Base-by-base conservation (phyloP, 2,329 filamentous ascomycete species). In the Coleophoma cylindrospora region DNA sequence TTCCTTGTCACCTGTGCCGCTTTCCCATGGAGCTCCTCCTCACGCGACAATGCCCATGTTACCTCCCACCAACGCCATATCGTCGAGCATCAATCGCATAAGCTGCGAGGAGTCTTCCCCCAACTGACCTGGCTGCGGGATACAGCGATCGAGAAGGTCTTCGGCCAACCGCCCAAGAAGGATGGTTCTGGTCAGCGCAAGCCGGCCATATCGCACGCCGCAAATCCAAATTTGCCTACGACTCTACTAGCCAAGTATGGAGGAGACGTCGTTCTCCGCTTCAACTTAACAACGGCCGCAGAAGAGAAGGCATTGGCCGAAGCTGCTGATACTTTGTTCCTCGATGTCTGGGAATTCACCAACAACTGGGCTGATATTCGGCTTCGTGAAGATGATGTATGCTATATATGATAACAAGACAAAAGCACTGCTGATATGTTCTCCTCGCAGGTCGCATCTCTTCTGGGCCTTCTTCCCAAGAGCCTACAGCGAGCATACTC, bases 261-360 rank as follows among this genome's bases (percentile, higher is more conserved):
- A 54, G 81, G 86, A 54, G 85, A 96, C 67, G 77, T 96, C n/a
- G 90, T 99, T 14, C 72, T 97, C 55, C 84, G 94, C 37, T 96
- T 97, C 76, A 89, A 87, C 62, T 73, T 96, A 49, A 84, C 79
- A 54, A 83, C 79, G 22, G 68, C 75, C 3, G 76, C 83, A 17
- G 88, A 95, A 63, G 84, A 88, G 51, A 69, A 72, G 34, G 85
- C 85, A 1, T 73, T 96, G 50, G 78, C 84, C n/a, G 79, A 87
- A 50, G 90, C 89, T 3, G 77, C 84, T 1, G 78, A 87, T 53
- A 81, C 83, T 15, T 77, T 96, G 21, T 86, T 94, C 60, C 74
- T 97, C 40, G 94, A 99, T 64, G 80, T 97, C 2, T 99, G 94
- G 94, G 86, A 89, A 19, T 90, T 88, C 58, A 87, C 85, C 6